A percentile compares a stretch with the other conserved stretches of the same genome.
Evolutionary conservation across 164 flowering plant species (phyloP).

Genomic region (Paratinospora sagittata): DNA sequence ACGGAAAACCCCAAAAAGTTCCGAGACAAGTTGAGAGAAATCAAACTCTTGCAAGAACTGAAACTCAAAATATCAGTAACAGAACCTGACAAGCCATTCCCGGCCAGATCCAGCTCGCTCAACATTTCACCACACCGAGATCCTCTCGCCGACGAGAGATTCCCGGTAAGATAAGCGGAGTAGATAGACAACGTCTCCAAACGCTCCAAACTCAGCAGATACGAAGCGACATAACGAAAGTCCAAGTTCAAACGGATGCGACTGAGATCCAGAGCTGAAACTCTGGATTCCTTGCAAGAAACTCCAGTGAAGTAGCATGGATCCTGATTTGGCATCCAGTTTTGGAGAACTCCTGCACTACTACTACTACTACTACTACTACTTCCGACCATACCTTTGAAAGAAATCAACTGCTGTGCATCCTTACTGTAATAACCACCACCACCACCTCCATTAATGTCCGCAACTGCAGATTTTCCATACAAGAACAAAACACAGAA

Average conservation of each 20-base stretch:
- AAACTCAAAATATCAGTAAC: slow-evolving; percentile 35
- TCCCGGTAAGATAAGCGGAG: slow-evolving; percentile 42
- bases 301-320: slow-evolving; percentile 63
- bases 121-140: slow-evolving; percentile 37
- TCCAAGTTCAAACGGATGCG: slow-evolving; percentile 25
- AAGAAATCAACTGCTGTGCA: slow-evolving; percentile 37
- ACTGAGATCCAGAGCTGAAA: slow-evolving; percentile 54
- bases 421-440: slow-evolving; percentile 13
- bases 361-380: not conserved
- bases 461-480: slow-evolving; percentile 7
- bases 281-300: slow-evolving; percentile 38
- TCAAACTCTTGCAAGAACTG: slow-evolving; percentile 40
- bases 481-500: slow-evolving; percentile 1
- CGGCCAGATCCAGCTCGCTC: slow-evolving; percentile 55
- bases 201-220: slow-evolving; percentile 33
- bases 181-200: slow-evolving; percentile 38
- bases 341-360: slow-evolving; percentile 29
- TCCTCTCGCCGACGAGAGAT: slow-evolving; percentile 26
- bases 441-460: slow-evolving; percentile 5
- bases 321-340: slow-evolving; percentile 37
- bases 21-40: slow-evolving; percentile 49
- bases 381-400: slow-evolving; percentile 36
- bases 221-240: slow-evolving; percentile 35
- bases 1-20: slow-evolving; percentile 37
- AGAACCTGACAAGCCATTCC: slow-evolving; percentile 49